Base-by-base conservation (phyloP, 1,284 basidiomycete species). In the Veloporphyrellus conicus region DNA sequence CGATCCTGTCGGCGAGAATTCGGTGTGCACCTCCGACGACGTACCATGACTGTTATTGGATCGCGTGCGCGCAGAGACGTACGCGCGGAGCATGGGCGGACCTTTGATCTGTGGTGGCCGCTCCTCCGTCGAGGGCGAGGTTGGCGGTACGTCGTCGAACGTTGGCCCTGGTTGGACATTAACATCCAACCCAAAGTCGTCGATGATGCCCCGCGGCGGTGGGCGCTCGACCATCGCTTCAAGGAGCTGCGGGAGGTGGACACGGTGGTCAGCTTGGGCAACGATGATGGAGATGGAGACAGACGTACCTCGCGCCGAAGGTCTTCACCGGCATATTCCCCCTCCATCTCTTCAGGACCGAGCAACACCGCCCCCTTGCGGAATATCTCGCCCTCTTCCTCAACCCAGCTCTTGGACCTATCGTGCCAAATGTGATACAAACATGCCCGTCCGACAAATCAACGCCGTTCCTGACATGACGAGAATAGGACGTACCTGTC, bases 311-410 rank as follows among this genome's bases (percentile, higher is more conserved):
- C 89, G 59, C 84, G 82, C 51, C 86, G 77, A 44, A 94, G 69
- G 39, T 90, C 85, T 59, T 92, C 90, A 0, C 88, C 85, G n/a
- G 81, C 85, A 58, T 85, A 88, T 64, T 84, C 87, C 20, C 81
- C 82, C 65, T 90, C 90, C 78, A 92, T 87, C 62, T 91, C 89
- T 53, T 87, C 89, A 5, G 85, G 83, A 0, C 87, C 84, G 10
- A 95, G 73, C 11, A 91, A 74, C 2, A 82, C 83, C 1, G 77
- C 78, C 0, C 93, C 92, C 63, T 93, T 93, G 42, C 93, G 75
- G 71, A 97, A 97, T 27, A 96, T 85, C 67, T 96, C 93, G 1
- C 89, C 90, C 60, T 92, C 90, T 60, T 93, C 90, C 55, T 83
- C 87, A 1, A 93, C 85, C 84, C 87, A 89, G 45, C 74, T 82